A percentile compares a stretch with the other conserved stretches of the same genome.
phyloP scores from a whole-genome alignment of 2,329 filamentous ascomycete genomes.

The Pseudocercospora macadamiae region DNA sequence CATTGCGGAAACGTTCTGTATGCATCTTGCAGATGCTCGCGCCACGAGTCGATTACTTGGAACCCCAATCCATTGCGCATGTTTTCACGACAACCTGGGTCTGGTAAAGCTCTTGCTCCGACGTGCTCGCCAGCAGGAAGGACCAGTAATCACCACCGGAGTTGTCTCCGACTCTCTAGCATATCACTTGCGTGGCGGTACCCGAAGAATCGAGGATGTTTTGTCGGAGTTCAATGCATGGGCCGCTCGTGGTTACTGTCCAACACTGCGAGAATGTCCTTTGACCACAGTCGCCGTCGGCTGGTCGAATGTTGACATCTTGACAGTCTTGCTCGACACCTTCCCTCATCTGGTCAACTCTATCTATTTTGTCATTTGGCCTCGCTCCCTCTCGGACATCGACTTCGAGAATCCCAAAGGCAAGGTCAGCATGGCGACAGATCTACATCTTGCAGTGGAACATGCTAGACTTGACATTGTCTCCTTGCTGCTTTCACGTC shows the following conservation, averaged over 20 bases:
- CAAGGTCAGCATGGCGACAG: conserved; percentile 3
- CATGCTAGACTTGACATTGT: background rate
- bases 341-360: background rate
- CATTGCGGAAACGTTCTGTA: background rate
- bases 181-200: background rate
- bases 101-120: background rate
- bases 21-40: background rate
- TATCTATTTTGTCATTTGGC: background rate
- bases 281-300: background rate
- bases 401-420: background rate
- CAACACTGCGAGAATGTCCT: background rate
- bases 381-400: background rate
- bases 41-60: background rate
- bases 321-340: background rate
- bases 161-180: background rate
- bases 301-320: conserved; percentile 2
- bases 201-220: background rate
- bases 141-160: background rate
- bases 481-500: background rate
- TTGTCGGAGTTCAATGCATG: background rate
- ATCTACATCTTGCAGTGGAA: background rate
- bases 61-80: background rate
- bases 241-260: background rate
- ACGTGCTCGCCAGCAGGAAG: background rate
- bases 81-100: background rate